A percentile compares a stretch with the other conserved stretches of the same genome.
phyloP scores from a whole-genome alignment of 176 grass and related monocot genomes.

The Triticum aestivum region DNA sequence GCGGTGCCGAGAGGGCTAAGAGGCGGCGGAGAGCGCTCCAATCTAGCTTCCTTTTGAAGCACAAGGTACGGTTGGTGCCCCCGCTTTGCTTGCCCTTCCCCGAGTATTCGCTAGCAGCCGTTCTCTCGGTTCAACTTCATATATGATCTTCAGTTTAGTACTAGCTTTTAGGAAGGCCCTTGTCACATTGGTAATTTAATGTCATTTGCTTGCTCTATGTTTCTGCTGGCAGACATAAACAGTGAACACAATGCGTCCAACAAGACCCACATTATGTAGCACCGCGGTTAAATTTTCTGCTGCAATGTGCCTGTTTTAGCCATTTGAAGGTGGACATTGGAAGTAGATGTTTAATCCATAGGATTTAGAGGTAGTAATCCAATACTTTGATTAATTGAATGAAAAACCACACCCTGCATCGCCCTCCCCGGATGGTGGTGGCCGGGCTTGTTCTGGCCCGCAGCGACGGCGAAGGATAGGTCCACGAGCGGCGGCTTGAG shows the following conservation, averaged over 20 bases:
- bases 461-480: too few relatives aligned
- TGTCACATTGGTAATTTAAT: not conserved
- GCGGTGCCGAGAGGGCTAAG: constrained; percentile 14
- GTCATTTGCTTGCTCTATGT: not conserved
- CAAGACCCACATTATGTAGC: not conserved
- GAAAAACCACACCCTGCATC: too few relatives aligned
- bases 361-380: too few relatives aligned
- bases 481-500: too few relatives aligned
- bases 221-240: not conserved
- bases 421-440: too few relatives aligned
- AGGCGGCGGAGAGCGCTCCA: constrained; percentile 32
- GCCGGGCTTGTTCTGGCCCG: too few relatives aligned
- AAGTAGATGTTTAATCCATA: not conserved
- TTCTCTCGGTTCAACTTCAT: not conserved
- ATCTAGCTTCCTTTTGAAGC: constrained; percentile 8
- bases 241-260: not conserved
- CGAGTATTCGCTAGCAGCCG: not conserved
- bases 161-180: not conserved
- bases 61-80: constrained; percentile 34
- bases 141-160: constrained; percentile 19
- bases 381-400: too few relatives aligned
- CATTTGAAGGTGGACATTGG: not conserved
- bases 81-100: not conserved
- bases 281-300: not conserved
- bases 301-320: not conserved